These are phyloP conservation scores for Emmonsiellopsis sp. DNA, from an alignment of 2,329 filamentous ascomycete species.

Conservation along the genomic window DNA sequence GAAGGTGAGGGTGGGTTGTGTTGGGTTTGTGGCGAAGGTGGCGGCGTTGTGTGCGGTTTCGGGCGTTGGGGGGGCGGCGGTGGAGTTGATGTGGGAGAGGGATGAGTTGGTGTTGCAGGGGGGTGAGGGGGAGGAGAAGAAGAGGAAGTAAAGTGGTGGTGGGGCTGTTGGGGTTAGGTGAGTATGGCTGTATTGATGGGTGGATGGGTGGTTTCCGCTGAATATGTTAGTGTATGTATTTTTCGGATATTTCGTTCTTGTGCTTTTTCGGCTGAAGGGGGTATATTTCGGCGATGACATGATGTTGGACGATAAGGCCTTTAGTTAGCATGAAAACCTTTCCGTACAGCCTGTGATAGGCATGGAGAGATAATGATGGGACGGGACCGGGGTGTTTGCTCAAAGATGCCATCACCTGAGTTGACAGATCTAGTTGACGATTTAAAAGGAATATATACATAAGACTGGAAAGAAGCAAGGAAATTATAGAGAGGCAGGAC, in stretches of 20 bases:
- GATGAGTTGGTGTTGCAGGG: constrained; percentile 34
- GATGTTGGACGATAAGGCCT: too few relatives aligned
- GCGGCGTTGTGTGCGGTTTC: constrained; percentile 26
- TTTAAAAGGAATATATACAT: not conserved
- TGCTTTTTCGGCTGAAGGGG: not conserved
- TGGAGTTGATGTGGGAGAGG: constrained; percentile 42
- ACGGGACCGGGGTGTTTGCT: too few relatives aligned
- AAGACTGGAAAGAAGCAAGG: not conserved
- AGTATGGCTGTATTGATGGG: too few relatives aligned
- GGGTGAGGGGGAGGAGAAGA: constrained; percentile 25
- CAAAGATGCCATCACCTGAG: too few relatives aligned
- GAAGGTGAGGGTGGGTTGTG: constrained; percentile 12
- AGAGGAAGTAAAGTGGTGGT: constrained; percentile 11
- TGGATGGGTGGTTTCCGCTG: not conserved
- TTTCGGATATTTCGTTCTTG: not conserved
- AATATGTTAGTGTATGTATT: too few relatives aligned
- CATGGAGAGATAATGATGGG: not conserved
- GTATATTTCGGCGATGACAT: too few relatives aligned
- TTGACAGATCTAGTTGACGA: not conserved
- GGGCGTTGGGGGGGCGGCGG: constrained; percentile 38
- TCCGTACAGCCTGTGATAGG: not conserved
- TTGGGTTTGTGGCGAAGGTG: constrained; percentile 26
- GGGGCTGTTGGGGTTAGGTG: not conserved
- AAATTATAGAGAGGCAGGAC: not conserved
- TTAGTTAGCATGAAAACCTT: not conserved